Conservation (phyloP, 2,329 filamentous ascomycete species). For the Aspergillus latus region DNA sequence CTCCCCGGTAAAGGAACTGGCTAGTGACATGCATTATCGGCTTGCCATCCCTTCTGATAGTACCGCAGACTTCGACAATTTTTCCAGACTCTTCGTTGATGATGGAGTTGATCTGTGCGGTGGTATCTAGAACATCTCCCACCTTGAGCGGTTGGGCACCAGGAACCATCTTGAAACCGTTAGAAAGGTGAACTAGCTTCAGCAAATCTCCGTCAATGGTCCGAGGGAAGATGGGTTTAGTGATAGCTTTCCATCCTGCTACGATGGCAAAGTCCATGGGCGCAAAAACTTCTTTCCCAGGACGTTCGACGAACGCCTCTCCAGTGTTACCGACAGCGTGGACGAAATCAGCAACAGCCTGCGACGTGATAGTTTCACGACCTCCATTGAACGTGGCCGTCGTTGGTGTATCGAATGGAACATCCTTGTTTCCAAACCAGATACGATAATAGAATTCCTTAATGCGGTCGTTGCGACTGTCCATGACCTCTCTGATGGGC, state of each 20-base stretch:
- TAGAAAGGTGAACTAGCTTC: conserved; percentile 94
- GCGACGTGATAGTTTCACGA: conserved; percentile 78
- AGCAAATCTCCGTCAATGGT: conserved; percentile 94
- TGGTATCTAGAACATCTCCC: conserved; percentile 88
- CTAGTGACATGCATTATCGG: conserved; percentile 98
- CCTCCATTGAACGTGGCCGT: conserved; percentile 90
- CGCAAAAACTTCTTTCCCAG: conserved; percentile 88
- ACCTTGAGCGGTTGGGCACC: conserved; percentile 94
- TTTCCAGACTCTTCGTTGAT: conserved; percentile 98
- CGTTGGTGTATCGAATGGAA: conserved; percentile 81
- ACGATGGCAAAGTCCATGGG: conserved; percentile 99
- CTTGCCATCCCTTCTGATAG: conserved; percentile 78
- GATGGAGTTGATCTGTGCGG: conserved; percentile 93
- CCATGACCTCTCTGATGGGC: conserved; percentile 97
- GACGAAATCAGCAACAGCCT: conserved; percentile 98
- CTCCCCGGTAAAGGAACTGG: conserved; percentile 94
- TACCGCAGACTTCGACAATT: conserved; percentile 99
- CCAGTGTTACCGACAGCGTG: conserved; percentile 97
- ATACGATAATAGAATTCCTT: conserved; percentile 99
- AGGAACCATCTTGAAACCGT: conserved; percentile 97
- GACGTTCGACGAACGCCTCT: conserved; percentile 93
- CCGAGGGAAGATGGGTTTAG: conserved; percentile 97
- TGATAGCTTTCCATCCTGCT: conserved; percentile 98
- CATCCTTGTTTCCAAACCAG: conserved; percentile 87
- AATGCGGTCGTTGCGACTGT: conserved; percentile 92